Conservation (phyloP, 495 filamentous ascomycete species). For the Ramalina peruviana region DNA sequence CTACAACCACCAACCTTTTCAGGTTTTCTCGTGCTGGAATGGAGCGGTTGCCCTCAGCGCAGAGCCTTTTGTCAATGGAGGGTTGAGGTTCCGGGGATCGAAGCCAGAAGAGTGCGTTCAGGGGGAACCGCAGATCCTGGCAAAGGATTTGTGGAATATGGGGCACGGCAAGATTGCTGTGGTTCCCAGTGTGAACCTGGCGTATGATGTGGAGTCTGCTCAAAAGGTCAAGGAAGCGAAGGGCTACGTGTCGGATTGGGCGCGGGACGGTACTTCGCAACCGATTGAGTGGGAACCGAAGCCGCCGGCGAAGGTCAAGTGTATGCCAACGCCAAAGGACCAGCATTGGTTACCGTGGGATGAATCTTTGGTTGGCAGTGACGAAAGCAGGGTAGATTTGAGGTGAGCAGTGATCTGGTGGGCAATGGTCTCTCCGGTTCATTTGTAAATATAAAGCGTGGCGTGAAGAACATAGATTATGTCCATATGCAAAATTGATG, state of each 20-base stretch:
- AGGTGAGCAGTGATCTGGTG: too few relatives aligned
- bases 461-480: too few relatives aligned
- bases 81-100: slow-evolving; percentile 23
- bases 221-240: slow-evolving; percentile 25
- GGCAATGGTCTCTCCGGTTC: too few relatives aligned
- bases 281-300: slow-evolving; percentile 16
- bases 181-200: slow-evolving; percentile 27
- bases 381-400: too few relatives aligned
- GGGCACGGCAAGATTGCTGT: slow-evolving; percentile 10
- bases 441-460: too few relatives aligned
- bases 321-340: slow-evolving; percentile 15
- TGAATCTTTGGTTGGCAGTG: neutral
- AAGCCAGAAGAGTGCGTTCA: slow-evolving; percentile 1
- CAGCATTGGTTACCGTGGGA: slow-evolving; percentile 12
- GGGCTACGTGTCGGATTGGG: slow-evolving; percentile 25
- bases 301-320: slow-evolving; percentile 18
- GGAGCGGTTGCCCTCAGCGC: slow-evolving; percentile 27
- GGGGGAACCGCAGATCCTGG: slow-evolving; percentile 5
- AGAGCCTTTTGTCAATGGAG: slow-evolving; percentile 20
- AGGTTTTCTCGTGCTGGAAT: slow-evolving; percentile 44
- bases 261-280: slow-evolving; percentile 1
- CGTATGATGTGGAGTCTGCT: slow-evolving; percentile 26
- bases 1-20: slow-evolving; percentile 30
- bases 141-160: slow-evolving; percentile 5
- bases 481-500: too few relatives aligned